Conservation (phyloP, 305 asterid genomes). For the Fraxinus ornus region DNA sequence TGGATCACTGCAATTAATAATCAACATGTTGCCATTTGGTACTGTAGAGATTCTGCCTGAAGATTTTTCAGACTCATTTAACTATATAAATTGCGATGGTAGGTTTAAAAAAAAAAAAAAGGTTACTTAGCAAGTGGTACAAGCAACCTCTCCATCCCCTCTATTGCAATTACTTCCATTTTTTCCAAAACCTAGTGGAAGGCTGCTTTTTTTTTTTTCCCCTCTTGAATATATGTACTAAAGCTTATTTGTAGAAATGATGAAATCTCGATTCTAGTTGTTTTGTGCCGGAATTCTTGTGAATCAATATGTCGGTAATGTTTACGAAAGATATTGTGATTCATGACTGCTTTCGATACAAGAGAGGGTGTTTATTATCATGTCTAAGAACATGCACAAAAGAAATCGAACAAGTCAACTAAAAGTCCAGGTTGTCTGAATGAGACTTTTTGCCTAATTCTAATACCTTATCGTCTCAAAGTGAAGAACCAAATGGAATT, state of each 20-base stretch:
- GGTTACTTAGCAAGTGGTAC: neutral
- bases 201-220: neutral
- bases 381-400: neutral
- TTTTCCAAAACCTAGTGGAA: neutral
- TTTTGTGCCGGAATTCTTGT: neutral
- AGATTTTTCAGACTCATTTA: conserved; percentile 35
- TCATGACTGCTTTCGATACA: neutral
- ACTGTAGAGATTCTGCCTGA: conserved; percentile 63
- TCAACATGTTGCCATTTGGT: conserved; percentile 28
- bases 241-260: neutral
- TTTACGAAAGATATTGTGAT: neutral
- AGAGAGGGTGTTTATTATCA: neutral
- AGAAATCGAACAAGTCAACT: neutral
- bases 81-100: conserved; percentile 5
- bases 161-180: neutral
- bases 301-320: neutral
- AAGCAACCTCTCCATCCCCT: neutral
- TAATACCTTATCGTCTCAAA: neutral
- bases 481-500: neutral
- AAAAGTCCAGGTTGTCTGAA: neutral
- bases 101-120: neutral
- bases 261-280: neutral
- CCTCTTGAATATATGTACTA: neutral
- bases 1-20: conserved; percentile 46
- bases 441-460: neutral